Evolutionary conservation across 73 alveolate genomes (phyloP).

Genomic region (Uronychia setigera): DNA sequence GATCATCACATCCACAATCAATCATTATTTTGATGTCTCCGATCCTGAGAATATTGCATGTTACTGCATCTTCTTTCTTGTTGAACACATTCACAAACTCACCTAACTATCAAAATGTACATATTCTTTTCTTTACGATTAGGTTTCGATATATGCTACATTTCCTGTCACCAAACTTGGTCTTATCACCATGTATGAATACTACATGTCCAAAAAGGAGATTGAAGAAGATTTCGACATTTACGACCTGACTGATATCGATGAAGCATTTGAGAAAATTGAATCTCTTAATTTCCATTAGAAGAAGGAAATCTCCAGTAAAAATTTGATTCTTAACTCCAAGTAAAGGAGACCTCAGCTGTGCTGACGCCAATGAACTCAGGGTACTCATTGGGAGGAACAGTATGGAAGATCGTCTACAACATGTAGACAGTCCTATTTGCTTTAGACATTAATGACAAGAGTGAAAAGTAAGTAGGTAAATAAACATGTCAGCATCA

Average conservation of each 20-base stretch:
- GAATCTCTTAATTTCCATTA: neutral
- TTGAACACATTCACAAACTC: neutral
- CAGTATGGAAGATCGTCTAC: conserved; percentile 3
- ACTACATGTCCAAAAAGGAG: neutral
- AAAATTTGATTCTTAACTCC: neutral
- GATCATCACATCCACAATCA: neutral
- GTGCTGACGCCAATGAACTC: neutral
- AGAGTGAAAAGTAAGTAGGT: conserved; percentile 2
- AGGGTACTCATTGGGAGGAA: neutral
- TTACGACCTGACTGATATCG: conserved; percentile 4
- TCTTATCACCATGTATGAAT: conserved; percentile 6
- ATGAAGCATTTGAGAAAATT: conserved; percentile 1
- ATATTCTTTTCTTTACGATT: conserved; percentile 14
- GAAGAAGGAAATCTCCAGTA: neutral
- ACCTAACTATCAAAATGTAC: conserved; percentile 1
- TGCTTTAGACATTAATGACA: neutral
- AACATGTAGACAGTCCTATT: neutral
- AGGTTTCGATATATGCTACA: conserved; percentile 1
- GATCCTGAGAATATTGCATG: neutral
- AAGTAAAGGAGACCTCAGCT: neutral
- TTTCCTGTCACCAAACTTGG: neutral
- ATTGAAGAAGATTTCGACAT: neutral
- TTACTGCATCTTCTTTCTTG: neutral
- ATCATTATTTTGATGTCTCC: neutral
- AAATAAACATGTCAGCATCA: neutral